Evolutionary conservation across 179 eudicot genomes (phyloP).

Genomic region (Gypsophila paniculata): DNA sequence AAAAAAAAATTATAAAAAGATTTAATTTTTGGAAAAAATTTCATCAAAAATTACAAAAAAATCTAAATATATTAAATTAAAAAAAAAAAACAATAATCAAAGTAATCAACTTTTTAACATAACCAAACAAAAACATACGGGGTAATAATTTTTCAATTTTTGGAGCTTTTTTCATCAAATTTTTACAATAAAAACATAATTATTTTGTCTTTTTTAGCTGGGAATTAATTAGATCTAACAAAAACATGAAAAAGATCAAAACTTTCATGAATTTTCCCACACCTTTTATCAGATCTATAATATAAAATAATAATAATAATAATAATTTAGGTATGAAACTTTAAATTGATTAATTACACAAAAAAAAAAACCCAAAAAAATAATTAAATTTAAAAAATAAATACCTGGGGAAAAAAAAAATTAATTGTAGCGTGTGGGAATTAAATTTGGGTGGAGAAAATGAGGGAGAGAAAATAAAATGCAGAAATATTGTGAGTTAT

Average conservation of each 20-base stretch:
- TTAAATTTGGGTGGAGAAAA: constrained; percentile 16
- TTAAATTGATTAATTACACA: neutral
- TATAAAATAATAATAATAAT: too few species aligned
- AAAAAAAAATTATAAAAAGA: too few species aligned
- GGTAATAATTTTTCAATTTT: neutral
- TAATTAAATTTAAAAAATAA: neutral
- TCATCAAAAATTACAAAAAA: too few species aligned
- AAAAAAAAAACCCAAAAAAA: neutral
- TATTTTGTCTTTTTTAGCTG: neutral
- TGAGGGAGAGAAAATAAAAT: constrained; percentile 21
- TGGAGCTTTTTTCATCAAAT: too few species aligned
- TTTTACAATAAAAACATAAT: too few species aligned
- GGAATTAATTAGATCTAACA: constrained; percentile 3
- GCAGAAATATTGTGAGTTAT: constrained; percentile 11
- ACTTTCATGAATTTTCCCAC: neutral
- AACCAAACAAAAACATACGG: neutral
- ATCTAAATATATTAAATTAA: too few species aligned
- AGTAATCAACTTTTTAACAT: neutral
- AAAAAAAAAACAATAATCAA: too few species aligned
- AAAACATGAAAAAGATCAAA: constrained; percentile 11
- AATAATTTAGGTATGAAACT: neutral
- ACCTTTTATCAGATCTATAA: constrained; percentile 3
- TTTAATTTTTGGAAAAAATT: too few species aligned
- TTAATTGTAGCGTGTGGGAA: neutral
- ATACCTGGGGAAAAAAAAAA: constrained; percentile 5